Conservation (phyloP, 2,329 filamentous ascomycete species). For the Verticillium zaregamsianum region DNA sequence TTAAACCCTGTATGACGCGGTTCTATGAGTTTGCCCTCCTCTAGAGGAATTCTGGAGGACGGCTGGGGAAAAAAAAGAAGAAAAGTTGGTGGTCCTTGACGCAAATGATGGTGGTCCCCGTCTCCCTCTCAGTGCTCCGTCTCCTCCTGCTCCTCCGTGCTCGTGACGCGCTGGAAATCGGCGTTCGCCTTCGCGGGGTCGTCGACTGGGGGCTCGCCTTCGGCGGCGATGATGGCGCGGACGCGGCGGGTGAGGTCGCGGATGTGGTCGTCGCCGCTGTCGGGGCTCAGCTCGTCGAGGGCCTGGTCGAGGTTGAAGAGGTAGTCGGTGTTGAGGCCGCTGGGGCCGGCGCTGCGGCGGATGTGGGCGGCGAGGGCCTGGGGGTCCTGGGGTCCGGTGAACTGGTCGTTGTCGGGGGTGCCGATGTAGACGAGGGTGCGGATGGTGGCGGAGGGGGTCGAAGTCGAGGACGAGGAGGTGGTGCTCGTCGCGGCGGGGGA, state of each 20-base stretch:
- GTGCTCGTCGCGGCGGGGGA: slow-evolving; percentile 8
- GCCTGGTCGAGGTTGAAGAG: slow-evolving; percentile 75
- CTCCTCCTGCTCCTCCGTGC: slow-evolving; percentile 51
- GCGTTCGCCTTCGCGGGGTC: slow-evolving; percentile 7
- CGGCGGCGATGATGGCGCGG: slow-evolving; percentile 49
- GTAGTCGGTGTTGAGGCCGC: slow-evolving; percentile 88
- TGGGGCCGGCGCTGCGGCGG: slow-evolving; percentile 69
- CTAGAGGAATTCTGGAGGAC: background rate
- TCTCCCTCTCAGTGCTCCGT: slow-evolving; percentile 35
- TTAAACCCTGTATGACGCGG: background rate
- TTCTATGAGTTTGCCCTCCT: background rate
- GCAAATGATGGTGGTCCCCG: background rate
- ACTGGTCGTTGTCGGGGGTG: slow-evolving; percentile 88
- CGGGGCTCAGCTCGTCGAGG: slow-evolving; percentile 65
- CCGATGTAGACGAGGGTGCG: slow-evolving; percentile 84
- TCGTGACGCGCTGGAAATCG: slow-evolving; percentile 18
- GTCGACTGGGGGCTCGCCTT: slow-evolving; percentile 13
- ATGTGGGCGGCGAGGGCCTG: slow-evolving; percentile 79
- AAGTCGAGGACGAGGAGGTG: slow-evolving; percentile 20
- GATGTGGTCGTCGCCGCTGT: slow-evolving; percentile 80
- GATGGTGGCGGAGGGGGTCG: slow-evolving; percentile 27
- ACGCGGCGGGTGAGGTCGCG: slow-evolving; percentile 74
- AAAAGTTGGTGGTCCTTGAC: background rate
- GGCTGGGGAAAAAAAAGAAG: slow-evolving; percentile 2
- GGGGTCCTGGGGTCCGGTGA: slow-evolving; percentile 78